phyloP scores from a whole-genome alignment of 257 asterid genomes.

The Capsicum pubescens region DNA sequence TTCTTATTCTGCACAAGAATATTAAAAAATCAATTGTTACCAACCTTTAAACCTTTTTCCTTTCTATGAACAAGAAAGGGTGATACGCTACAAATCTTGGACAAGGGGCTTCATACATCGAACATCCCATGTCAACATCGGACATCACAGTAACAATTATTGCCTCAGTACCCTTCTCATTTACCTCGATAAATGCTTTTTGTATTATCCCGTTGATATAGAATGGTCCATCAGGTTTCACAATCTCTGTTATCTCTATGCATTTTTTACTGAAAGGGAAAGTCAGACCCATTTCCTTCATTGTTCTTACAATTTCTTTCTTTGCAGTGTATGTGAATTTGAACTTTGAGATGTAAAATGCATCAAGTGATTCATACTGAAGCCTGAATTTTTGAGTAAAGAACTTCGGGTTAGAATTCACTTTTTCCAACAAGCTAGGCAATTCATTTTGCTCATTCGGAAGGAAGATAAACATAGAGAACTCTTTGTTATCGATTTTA shows the following conservation, averaged over 20 bases:
- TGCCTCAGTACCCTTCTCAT: constrained; percentile 50
- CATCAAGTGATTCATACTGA: neutral
- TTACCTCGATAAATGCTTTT: constrained; percentile 41
- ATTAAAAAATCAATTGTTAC: neutral
- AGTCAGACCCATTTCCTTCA: no score
- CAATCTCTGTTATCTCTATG: no score
- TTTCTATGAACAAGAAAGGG: constrained; percentile 41
- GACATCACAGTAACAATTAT: constrained; percentile 34
- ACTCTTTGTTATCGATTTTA: neutral
- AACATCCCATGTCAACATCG: no score
- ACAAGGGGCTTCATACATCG: neutral
- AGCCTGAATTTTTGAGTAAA: constrained; percentile 5
- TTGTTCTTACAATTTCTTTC: no score
- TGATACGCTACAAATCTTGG: constrained; percentile 43
- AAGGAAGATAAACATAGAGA: neutral
- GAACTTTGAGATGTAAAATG: constrained; percentile 31
- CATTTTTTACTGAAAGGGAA: no score
- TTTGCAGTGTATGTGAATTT: constrained; percentile 23
- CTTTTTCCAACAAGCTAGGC: constrained; percentile 17
- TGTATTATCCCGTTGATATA: no score
- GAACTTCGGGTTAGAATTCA: neutral
- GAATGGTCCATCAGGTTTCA: no score
- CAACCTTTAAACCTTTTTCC: constrained; percentile 40
- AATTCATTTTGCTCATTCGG: constrained; percentile 26
- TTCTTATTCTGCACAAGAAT: no score